These are phyloP conservation scores for Chaetomium strumarium DNA, from an alignment of 2,329 filamentous ascomycete genomes.

Conservation along the genomic window DNA sequence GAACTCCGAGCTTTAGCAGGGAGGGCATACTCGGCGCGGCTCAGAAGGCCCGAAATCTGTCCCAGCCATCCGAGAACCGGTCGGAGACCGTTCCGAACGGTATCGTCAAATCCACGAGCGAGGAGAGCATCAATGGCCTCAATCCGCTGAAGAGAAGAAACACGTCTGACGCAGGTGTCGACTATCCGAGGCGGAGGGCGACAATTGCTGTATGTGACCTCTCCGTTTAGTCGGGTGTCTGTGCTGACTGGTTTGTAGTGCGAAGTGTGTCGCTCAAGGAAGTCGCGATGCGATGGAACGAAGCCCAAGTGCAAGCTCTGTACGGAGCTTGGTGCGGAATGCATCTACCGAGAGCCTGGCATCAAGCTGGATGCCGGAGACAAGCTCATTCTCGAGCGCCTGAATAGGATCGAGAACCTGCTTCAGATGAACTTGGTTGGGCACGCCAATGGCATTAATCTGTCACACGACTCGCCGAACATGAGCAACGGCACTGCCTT, in stretches of 20 bases:
- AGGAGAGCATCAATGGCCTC: conserved; percentile 50
- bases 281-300: conserved; percentile 72
- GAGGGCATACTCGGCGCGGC: conserved; percentile 49
- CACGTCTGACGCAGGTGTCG: conserved; percentile 50
- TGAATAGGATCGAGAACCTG: conserved; percentile 70
- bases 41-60: conserved; percentile 49
- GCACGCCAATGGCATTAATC: conserved; percentile 45
- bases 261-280: conserved; percentile 74
- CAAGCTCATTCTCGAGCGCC: conserved; percentile 75
- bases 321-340: conserved; percentile 74
- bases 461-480: conserved; percentile 58
- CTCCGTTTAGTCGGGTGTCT: conserved; percentile 2
- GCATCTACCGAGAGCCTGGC: conserved; percentile 76
- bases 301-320: conserved; percentile 82
- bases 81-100: conserved; percentile 39
- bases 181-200: conserved; percentile 59
- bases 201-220: conserved; percentile 55
- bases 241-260: conserved; percentile 46
- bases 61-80: conserved; percentile 47
- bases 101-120: conserved; percentile 40
- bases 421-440: conserved; percentile 63
- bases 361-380: conserved; percentile 84
- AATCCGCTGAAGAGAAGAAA: conserved; percentile 58
- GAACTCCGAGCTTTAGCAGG: conserved; percentile 46
- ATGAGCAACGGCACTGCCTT: conserved; percentile 58